Evolutionary conservation across 1,284 basidiomycete genomes (phyloP).

Genomic region (Fistulina hepatica): DNA sequence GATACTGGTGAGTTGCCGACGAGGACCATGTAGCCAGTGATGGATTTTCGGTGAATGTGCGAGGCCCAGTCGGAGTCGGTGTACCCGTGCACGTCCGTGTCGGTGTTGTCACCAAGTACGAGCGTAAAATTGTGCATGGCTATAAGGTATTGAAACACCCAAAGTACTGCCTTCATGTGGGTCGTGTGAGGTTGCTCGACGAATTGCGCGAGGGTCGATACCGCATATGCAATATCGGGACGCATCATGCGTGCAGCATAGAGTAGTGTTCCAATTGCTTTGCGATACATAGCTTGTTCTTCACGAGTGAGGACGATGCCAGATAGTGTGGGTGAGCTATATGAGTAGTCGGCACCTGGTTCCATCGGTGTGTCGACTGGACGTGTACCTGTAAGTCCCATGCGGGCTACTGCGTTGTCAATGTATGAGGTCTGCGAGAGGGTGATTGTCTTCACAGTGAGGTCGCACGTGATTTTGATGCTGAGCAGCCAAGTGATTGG

Average conservation of each 20-base stretch:
- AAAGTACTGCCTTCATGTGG: neutral
- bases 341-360: slow-evolving; percentile 11
- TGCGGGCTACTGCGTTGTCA: slow-evolving; percentile 14
- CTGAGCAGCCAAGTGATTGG: slow-evolving; percentile 21
- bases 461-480: slow-evolving; percentile 15
- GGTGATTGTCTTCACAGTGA: slow-evolving; percentile 13
- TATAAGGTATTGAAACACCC: neutral
- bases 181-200: slow-evolving; percentile 3
- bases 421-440: slow-evolving; percentile 20
- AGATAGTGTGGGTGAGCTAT: slow-evolving; percentile 2
- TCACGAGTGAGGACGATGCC: neutral
- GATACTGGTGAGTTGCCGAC: slow-evolving; percentile 6
- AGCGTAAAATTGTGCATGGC: neutral
- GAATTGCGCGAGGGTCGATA: slow-evolving; percentile 2
- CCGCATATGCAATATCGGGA: slow-evolving; percentile 2
- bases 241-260: slow-evolving; percentile 1
- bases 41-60: slow-evolving; percentile 9
- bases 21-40: slow-evolving; percentile 8
- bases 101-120: slow-evolving; percentile 1
- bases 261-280: neutral
- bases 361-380: slow-evolving; percentile 13
- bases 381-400: slow-evolving; percentile 14
- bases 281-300: neutral
- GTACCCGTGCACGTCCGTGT: neutral
- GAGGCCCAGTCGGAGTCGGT: slow-evolving; percentile 12